phyloP scores from a whole-genome alignment of 208 protist genomes.

The Strigomonas galati region DNA sequence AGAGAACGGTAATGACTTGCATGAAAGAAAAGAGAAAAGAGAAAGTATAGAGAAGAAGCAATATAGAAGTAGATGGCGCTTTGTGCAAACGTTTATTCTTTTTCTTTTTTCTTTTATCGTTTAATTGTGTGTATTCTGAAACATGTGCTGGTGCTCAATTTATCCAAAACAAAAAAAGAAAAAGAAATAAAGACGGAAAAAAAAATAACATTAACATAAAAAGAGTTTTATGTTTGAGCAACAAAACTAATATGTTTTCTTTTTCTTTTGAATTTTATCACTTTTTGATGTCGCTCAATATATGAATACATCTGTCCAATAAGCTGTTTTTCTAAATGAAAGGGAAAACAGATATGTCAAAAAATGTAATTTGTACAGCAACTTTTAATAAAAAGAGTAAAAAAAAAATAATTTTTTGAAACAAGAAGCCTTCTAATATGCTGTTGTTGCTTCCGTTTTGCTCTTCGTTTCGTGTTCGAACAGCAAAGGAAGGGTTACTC shows the following conservation, averaged over 20 bases:
- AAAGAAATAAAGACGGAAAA: constrained; percentile 1
- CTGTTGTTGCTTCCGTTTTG: too few relatives aligned
- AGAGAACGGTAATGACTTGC: not conserved
- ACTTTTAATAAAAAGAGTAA: constrained; percentile 16
- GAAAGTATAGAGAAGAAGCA: not conserved
- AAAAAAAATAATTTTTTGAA: constrained; percentile 21
- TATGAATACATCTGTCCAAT: too few relatives aligned
- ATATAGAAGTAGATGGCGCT: not conserved
- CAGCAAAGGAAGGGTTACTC: constrained; percentile 8
- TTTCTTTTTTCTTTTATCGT: constrained; percentile 7
- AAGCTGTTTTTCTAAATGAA: too few relatives aligned
- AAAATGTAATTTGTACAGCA: too few relatives aligned
- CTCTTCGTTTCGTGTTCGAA: not conserved
- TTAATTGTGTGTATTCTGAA: not conserved
- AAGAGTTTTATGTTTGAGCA: not conserved
- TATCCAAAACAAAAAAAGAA: not conserved
- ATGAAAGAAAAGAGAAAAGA: not conserved
- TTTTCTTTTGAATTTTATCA: too few relatives aligned
- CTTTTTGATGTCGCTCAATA: too few relatives aligned
- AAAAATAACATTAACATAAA: not conserved
- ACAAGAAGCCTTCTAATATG: too few relatives aligned
- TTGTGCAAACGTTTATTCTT: constrained; percentile 8
- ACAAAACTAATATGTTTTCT: too few relatives aligned
- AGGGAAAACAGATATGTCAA: too few relatives aligned
- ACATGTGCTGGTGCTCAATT: not conserved